Base-by-base conservation (phyloP, 768 basidiomycete genomes). In the Leccinum longicurvipes region DNA sequence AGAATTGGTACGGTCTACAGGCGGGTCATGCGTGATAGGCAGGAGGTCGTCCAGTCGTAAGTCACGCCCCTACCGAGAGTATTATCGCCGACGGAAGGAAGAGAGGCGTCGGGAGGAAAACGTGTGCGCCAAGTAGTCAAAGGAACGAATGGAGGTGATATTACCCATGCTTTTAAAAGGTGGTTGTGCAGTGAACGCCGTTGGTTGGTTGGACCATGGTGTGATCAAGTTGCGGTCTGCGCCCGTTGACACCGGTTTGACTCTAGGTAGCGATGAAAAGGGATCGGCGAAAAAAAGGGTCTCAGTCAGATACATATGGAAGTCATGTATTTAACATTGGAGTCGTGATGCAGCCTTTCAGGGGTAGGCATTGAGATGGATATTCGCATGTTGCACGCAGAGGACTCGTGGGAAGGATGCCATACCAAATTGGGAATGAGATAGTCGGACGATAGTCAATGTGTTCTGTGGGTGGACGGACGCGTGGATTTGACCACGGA, bases 401-500 rank as follows among this genome's bases (percentile, higher is more conserved):
- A 29, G 24, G 45, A 42, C n/a, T 39, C 27, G 48, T 17, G 46
- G 50, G 46, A 41, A 45, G 29, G 19, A 12, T 8, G 10, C 15
- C 12, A 42, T 29, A 28, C 51, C 5, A 0, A 41, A 39, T 32
- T 44, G 15, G 46, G 7, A 34, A 9, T 6, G 10, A 36, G 29
- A 44, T 50, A 41, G 50, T 64, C 53, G 49, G 19, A 39, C 17
- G 47, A 48, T 56, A 17, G 55, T 53, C 56, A 64, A 61, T 55
- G 65, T 54, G 64, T 57, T 56, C 46, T 66, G 53, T 8, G 45
- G 64, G 53, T 25, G 59, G 56, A 46, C 3, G 7, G 45, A 34
- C 61, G 59, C 61, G 55, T 66, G 63, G 50, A 15, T 50, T 9
- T 32, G 44, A 39, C 19, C 42, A 57, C 31, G 56, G 52, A 56